Conservation (phyloP, 495 filamentous ascomycete genomes). For the Acidiella bohemica region DNA sequence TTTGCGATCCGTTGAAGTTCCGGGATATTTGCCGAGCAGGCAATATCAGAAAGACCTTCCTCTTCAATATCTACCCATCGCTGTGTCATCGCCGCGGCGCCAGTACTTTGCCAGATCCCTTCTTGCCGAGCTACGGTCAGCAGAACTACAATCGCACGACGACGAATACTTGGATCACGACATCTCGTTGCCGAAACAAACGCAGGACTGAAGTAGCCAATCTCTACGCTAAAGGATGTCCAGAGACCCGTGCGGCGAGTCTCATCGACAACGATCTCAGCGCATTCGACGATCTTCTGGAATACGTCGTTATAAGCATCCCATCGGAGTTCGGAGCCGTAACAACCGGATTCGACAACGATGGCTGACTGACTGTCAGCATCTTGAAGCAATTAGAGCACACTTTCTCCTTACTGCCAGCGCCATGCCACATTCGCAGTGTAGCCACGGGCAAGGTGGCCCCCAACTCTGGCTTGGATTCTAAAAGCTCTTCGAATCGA, state of each 20-base stretch:
- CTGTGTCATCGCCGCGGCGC: constrained; percentile 40
- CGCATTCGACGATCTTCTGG: background rate
- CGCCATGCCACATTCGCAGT: background rate
- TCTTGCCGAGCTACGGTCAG: constrained; percentile 42
- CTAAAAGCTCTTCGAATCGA: background rate
- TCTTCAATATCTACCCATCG: constrained; percentile 35
- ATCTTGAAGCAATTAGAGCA: no score
- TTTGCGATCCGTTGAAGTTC: constrained; percentile 39
- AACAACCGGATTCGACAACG: background rate
- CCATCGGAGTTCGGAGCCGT: background rate
- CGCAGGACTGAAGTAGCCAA: constrained; percentile 38
- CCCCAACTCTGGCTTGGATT: background rate
- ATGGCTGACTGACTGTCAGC: no score
- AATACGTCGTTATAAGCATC: background rate
- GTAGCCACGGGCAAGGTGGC: background rate
- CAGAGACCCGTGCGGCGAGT: background rate
- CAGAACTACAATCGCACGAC: constrained; percentile 43
- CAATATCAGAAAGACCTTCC: constrained; percentile 31
- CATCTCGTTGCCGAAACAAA: constrained; percentile 47
- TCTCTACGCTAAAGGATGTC: background rate
- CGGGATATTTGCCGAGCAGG: constrained; percentile 44
- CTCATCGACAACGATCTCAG: background rate
- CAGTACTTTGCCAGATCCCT: constrained; percentile 49
- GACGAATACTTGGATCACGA: constrained; percentile 40
- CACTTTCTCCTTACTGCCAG: no score